Conservation (phyloP, 208 protist genomes). For the Leishmania aethiopica region DNA sequence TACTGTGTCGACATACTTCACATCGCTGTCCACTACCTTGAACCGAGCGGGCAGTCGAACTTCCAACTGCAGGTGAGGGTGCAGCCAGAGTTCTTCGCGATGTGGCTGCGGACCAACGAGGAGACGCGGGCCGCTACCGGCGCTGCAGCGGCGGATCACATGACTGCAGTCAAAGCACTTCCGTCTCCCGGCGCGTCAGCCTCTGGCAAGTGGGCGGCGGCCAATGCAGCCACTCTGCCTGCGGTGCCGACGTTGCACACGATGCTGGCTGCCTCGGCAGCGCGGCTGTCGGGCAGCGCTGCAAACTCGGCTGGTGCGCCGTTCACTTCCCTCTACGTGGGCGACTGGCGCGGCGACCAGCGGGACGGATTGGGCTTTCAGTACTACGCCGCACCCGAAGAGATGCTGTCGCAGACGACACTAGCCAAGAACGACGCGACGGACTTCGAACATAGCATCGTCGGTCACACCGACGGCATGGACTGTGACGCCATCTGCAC, state of each 20-base stretch:
- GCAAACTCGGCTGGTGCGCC: neutral
- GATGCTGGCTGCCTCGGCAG: slow-evolving; percentile 1
- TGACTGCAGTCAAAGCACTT: neutral
- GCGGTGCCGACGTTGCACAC: slow-evolving; percentile 10
- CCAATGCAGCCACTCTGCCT: neutral
- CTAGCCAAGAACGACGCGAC: neutral
- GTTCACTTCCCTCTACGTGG: slow-evolving; percentile 72
- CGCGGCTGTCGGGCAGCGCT: neutral
- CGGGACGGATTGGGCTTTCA: slow-evolving; percentile 70
- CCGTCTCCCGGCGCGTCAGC: neutral
- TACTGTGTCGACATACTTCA: slow-evolving; percentile 57
- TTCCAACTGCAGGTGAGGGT: slow-evolving; percentile 66
- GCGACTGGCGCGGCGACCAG: slow-evolving; percentile 64
- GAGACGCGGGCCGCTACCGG: slow-evolving; percentile 6
- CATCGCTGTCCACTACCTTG: slow-evolving; percentile 81
- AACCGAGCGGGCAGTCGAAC: slow-evolving; percentile 66
- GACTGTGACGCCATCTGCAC: neutral
- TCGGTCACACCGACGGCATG: neutral
- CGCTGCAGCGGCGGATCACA: neutral
- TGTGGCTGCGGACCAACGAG: slow-evolving; percentile 47
- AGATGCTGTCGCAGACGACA: slow-evolving; percentile 5
- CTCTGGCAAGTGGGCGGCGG: neutral
- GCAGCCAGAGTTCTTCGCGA: slow-evolving; percentile 35
- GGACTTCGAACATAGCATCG: neutral
- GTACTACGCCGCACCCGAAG: slow-evolving; percentile 60